Evolutionary conservation across 805 yeast genomes (phyloP).

Genomic region (Teunomyces pallodes): DNA sequence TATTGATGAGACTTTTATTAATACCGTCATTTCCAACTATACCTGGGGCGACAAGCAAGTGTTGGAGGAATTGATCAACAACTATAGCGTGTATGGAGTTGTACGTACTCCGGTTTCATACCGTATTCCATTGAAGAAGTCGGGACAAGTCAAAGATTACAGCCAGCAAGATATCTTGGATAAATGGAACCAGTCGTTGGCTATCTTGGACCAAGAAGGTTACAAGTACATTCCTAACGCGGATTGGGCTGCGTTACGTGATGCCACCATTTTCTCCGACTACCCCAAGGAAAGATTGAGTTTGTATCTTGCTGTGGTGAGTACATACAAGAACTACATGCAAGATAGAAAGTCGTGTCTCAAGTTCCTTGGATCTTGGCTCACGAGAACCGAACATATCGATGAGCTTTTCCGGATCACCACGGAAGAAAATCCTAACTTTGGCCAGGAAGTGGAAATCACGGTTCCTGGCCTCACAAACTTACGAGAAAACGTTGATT

Average conservation of each 20-base stretch:
- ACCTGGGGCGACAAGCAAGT: constrained; percentile 68
- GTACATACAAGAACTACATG: constrained; percentile 38
- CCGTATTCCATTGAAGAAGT: constrained; percentile 69
- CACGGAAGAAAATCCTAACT: constrained; percentile 16
- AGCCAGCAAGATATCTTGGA: constrained; percentile 49
- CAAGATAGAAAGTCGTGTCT: constrained; percentile 34
- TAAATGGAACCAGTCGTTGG: constrained; percentile 54
- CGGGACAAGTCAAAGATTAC: constrained; percentile 60
- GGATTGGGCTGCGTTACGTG: constrained; percentile 81
- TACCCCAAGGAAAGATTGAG: constrained; percentile 45
- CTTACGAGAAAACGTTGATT: constrained; percentile 30
- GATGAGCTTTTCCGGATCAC: constrained; percentile 21
- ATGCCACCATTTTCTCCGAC: constrained; percentile 59
- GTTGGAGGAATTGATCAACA: constrained; percentile 59
- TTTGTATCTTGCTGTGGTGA: constrained; percentile 54
- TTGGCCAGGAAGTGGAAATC: constrained; percentile 17
- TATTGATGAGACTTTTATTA: constrained; percentile 79
- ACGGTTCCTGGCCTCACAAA: constrained; percentile 21
- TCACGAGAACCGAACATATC: constrained; percentile 23
- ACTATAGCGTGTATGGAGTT: constrained; percentile 56
- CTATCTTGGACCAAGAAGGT: constrained; percentile 45
- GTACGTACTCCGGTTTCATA: constrained; percentile 65
- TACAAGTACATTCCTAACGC: constrained; percentile 72
- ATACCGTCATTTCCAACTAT: constrained; percentile 66
- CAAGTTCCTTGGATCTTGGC: constrained; percentile 30